These are phyloP conservation scores for Catharanthus roseus DNA, from an alignment of 257 asterid species.

Conservation along the genomic window DNA sequence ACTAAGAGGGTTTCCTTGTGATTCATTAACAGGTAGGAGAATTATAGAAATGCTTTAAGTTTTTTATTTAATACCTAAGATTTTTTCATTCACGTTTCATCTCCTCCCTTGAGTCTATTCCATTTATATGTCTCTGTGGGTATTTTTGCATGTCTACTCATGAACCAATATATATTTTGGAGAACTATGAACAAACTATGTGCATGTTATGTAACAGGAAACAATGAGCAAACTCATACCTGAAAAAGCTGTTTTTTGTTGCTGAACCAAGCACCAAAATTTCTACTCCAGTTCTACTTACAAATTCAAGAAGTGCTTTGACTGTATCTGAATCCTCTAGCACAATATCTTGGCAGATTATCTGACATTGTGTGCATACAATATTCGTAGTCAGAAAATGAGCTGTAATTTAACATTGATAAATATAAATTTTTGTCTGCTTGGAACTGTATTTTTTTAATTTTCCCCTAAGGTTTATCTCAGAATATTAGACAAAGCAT, in stretches of 20 bases:
- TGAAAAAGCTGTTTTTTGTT: constrained; percentile 63
- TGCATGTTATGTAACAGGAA: no score
- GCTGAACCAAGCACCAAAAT: constrained; percentile 75
- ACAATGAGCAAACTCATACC: constrained; percentile 31
- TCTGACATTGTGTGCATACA: constrained; percentile 26
- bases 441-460: background rate
- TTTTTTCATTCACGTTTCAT: background rate
- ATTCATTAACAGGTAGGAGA: background rate
- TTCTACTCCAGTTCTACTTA: constrained; percentile 59
- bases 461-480: no score
- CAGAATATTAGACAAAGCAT: no score
- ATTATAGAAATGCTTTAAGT: background rate
- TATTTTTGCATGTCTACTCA: background rate
- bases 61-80: background rate
- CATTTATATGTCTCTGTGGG: no score
- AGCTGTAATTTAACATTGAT: background rate
- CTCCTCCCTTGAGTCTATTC: background rate
- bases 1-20: no score
- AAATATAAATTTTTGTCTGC: background rate
- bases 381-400: background rate
- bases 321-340: constrained; percentile 65
- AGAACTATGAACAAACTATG: background rate
- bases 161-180: background rate
- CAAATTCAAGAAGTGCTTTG: constrained; percentile 62
- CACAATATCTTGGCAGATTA: constrained; percentile 66